Base-by-base conservation (phyloP, 345 rosid species). In the Psidium friedrichsthalianum region DNA sequence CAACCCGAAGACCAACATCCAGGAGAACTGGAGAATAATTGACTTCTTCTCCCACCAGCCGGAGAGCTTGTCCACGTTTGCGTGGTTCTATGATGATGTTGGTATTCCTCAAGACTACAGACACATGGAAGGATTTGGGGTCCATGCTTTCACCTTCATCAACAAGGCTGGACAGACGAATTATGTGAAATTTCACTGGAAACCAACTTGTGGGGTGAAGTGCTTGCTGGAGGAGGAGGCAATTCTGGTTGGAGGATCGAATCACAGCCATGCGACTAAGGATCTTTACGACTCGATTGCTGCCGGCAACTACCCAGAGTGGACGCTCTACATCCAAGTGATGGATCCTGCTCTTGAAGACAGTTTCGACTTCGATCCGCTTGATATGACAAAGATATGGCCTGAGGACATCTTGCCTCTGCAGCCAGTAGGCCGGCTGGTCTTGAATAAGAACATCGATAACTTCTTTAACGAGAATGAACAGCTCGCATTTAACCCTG, bases 41-140 rank as follows among this genome's bases (percentile, higher is more conserved):
- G 98, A 97, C 88, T 97, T 96, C 91, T 95, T 94, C 91, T 96
- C 99, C 42, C 98, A 97, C 90, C 94, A 95, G 83, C 99, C 99
- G 8, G 99, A 97, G 90, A 96, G 99, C 86, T 86, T 94, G 88
- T 94, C 95, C 94, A 95, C 93, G 96, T 94, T 97, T 83, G 82
- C 95, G 25, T 97, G 94, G 90, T 93, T 97, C 87, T 97, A 93
- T 84, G 99, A 97, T 87, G 99, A 97, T 88, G 25, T 95, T 44
- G 98, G 99, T 87, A 86, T 97, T 87, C 99, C 99, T 52, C 97
- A 90, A 88, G 98, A 97, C 89, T 97, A 95, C 90, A 90, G 99
- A 87, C 99, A 95, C 92, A 97, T 96, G 99, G 99, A 95, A 5
- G 99, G 99, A 61, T 86, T 87, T 18, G 98, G 99, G 18, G 99